phyloP scores from a whole-genome alignment of 306 rosid species.

The Fragaria ananassa region DNA sequence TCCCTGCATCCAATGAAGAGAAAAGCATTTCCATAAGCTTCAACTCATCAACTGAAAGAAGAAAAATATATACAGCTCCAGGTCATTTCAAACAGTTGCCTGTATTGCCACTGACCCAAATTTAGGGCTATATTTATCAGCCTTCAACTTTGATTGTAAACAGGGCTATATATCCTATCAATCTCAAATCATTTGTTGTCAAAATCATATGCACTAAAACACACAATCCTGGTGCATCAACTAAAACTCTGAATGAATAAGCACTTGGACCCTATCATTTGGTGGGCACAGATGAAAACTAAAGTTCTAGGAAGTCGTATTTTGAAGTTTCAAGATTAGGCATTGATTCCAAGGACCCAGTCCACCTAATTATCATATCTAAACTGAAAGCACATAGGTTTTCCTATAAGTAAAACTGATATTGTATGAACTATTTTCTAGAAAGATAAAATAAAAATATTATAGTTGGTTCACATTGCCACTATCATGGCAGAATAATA shows the following conservation, averaged over 20 bases:
- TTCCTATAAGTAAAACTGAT: neutral
- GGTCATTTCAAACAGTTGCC: slow-evolving; percentile 8
- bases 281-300: neutral
- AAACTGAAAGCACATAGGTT: neutral
- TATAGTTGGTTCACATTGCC: slow-evolving; percentile 3
- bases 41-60: slow-evolving; percentile 11
- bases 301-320: neutral
- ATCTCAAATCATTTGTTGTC: neutral
- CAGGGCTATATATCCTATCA: neutral
- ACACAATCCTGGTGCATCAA: neutral
- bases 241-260: neutral
- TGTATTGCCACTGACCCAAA: slow-evolving; percentile 23
- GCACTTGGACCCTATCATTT: neutral
- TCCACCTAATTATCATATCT: neutral
- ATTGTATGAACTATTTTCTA: neutral
- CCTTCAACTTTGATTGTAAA: neutral
- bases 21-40: slow-evolving; percentile 16
- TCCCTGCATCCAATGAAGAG: slow-evolving; percentile 59
- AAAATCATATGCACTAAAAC: neutral
- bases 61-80: slow-evolving; percentile 9
- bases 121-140: neutral
- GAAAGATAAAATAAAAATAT: too few species aligned
- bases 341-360: neutral
- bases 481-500: neutral
- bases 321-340: neutral